These are phyloP conservation scores for Alternaria sp. DNA, from an alignment of 2,329 filamentous ascomycete genomes.

Conservation along the genomic window DNA sequence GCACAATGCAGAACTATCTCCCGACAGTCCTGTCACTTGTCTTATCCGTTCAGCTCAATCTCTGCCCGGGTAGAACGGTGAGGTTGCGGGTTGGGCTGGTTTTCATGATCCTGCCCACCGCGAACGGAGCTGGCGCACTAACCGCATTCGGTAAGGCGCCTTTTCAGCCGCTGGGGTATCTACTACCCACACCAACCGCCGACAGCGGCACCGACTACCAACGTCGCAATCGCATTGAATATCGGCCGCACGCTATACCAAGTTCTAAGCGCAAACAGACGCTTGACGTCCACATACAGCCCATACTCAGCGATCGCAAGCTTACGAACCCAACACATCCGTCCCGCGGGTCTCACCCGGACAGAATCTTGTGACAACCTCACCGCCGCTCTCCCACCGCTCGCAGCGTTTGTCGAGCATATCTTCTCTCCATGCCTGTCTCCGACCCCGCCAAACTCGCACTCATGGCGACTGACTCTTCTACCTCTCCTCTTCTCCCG, in stretches of 20 bases:
- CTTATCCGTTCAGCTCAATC: not conserved
- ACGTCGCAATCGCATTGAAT: not conserved
- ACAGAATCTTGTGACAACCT: not conserved
- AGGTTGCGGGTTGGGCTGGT: not conserved
- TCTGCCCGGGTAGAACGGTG: not conserved
- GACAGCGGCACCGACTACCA: not conserved
- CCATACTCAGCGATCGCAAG: not conserved
- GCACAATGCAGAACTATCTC: not conserved
- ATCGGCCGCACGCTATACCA: not conserved
- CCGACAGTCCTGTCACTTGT: not conserved
- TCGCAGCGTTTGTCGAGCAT: not conserved
- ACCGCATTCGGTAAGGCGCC: not conserved
- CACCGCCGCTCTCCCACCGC: not conserved
- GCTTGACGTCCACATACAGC: not conserved
- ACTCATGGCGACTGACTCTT: not conserved
- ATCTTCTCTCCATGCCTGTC: not conserved
- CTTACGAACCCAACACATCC: not conserved
- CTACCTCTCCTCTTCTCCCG: not conserved
- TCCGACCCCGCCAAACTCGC: not conserved
- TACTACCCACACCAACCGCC: not conserved
- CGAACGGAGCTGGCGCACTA: not conserved
- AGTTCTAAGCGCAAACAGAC: not conserved
- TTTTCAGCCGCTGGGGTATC: not conserved
- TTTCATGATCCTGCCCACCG: not conserved
- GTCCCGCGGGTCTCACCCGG: not conserved